These are phyloP conservation scores for Malassezia sp. DNA, from an alignment of 1,284 basidiomycete species.

Conservation along the genomic window DNA sequence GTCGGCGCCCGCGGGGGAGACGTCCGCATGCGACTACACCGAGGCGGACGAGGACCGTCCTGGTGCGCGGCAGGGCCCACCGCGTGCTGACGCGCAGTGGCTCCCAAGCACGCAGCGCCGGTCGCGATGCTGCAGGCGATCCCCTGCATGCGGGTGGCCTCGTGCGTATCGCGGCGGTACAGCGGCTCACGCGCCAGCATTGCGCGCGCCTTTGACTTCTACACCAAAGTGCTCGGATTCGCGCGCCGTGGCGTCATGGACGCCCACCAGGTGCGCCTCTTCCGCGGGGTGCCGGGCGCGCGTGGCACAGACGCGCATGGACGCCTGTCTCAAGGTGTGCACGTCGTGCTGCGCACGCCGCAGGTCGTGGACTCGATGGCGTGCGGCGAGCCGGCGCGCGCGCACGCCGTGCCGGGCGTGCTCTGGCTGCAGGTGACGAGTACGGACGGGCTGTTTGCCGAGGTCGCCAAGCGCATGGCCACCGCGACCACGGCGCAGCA, in stretches of 20 bases:
- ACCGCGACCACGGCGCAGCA: not conserved
- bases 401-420: not conserved
- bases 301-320: not conserved
- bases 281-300: conserved; percentile 5
- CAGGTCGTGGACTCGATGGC: not conserved
- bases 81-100: not conserved
- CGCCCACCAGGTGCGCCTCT: conserved; percentile 1
- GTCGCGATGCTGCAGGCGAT: conserved; percentile 4
- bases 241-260: not conserved
- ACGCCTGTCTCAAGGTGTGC: not conserved
- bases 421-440: conserved; percentile 6
- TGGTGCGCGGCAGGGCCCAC: not conserved
- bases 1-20: not conserved
- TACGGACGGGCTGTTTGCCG: conserved; percentile 7
- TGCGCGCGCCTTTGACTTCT: conserved; percentile 2
- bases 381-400: no score
- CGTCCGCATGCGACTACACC: not conserved
- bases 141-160: not conserved
- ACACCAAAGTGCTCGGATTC: conserved; percentile 7
- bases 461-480: conserved; percentile 1
- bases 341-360: conserved; percentile 3
- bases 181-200: not conserved
- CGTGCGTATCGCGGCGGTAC: not conserved
- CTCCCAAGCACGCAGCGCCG: not conserved
- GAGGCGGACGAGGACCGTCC: not conserved